Conservation (phyloP, 1,284 basidiomycete genomes). For the Microbotryum violaceum region DNA sequence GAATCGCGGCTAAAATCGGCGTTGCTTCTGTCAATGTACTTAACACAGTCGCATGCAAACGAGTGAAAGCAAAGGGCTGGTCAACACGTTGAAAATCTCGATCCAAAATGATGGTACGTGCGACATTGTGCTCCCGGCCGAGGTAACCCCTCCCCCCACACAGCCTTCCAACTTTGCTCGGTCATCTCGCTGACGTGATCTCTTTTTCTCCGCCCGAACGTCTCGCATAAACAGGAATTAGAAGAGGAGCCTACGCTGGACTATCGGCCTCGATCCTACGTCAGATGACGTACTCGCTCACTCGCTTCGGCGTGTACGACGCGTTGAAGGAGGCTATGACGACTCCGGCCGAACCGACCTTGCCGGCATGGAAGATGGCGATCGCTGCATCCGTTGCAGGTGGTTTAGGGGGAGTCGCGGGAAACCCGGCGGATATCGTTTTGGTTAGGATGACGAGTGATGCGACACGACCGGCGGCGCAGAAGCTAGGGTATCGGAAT, state of each 20-base stretch:
- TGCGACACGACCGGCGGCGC: slow-evolving; percentile 72
- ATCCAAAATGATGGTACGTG: slow-evolving; percentile 30
- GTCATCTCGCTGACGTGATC: neutral
- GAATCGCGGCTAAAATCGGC: neutral
- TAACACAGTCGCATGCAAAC: slow-evolving; percentile 34
- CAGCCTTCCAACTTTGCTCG: neutral
- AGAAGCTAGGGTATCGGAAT: slow-evolving; percentile 64
- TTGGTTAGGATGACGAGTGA: slow-evolving; percentile 80
- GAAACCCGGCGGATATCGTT: slow-evolving; percentile 59
- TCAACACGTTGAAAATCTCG: slow-evolving; percentile 22
- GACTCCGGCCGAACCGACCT: slow-evolving; percentile 15
- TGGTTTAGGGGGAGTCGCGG: slow-evolving; percentile 49
- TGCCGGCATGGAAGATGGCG: slow-evolving; percentile 70
- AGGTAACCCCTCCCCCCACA: neutral
- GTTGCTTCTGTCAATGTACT: neutral
- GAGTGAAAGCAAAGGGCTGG: slow-evolving; percentile 27
- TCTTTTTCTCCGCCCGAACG: neutral
- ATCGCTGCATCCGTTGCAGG: slow-evolving; percentile 48
- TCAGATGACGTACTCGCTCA: slow-evolving; percentile 88
- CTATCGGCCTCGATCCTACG: slow-evolving; percentile 81
- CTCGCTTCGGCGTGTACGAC: slow-evolving; percentile 88
- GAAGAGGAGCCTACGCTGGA: slow-evolving; percentile 45
- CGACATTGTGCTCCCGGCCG: neutral
- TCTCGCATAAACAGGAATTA: slow-evolving; percentile 20
- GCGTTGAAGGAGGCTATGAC: slow-evolving; percentile 71